Conservation (phyloP, 2,329 filamentous ascomycete genomes). For the Penicillium hordei region DNA sequence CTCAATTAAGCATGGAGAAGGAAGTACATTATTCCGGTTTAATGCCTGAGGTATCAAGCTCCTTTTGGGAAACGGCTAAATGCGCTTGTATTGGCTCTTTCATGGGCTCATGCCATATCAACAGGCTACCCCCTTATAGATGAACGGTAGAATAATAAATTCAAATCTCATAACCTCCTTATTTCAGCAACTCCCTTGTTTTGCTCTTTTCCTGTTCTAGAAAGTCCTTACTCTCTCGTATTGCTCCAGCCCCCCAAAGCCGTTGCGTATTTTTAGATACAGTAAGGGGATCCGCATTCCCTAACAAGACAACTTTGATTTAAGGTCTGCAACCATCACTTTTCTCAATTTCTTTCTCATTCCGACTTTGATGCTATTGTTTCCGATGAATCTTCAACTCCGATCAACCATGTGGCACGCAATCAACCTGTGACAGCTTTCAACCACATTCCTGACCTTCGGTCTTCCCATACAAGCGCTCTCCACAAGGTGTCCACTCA, state of each 20-base stretch:
- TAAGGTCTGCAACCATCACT: constrained; percentile 19
- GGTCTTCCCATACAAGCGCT: constrained; percentile 17
- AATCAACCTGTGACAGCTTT: constrained; percentile 26
- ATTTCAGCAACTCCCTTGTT: neutral
- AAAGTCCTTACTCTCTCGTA: constrained; percentile 7
- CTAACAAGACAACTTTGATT: constrained; percentile 13
- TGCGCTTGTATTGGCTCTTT: neutral
- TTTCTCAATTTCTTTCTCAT: constrained; percentile 15
- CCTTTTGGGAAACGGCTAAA: constrained; percentile 1
- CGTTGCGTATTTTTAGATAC: constrained; percentile 28
- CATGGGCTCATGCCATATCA: neutral
- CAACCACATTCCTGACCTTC: constrained; percentile 15
- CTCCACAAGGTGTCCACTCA: constrained; percentile 26
- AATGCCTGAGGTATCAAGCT: neutral
- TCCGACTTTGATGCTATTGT: constrained; percentile 17
- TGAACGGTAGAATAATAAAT: neutral
- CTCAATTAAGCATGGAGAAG: constrained; percentile 2
- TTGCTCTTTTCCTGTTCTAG: constrained; percentile 1
- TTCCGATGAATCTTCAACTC: constrained; percentile 21
- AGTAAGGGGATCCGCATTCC: constrained; percentile 29
- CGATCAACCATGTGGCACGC: constrained; percentile 26
- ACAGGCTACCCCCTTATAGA: neutral
- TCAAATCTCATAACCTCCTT: neutral
- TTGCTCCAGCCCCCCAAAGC: constrained; percentile 15
- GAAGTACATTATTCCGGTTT: constrained; percentile 1